phyloP scores from a whole-genome alignment of 768 basidiomycete species.

The Xerocomellus dryophilus region DNA sequence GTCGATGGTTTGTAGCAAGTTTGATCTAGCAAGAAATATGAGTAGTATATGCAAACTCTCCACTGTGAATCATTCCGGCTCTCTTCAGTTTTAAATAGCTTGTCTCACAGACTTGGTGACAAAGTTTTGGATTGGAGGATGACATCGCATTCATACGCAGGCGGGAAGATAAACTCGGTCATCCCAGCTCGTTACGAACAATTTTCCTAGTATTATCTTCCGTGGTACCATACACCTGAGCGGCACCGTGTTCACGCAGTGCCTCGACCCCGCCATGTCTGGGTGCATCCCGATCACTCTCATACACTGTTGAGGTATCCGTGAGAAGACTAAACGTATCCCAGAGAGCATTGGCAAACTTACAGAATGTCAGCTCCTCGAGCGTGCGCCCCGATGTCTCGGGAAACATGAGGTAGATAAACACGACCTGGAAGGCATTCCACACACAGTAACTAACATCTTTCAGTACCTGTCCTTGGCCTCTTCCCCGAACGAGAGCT shows the following conservation, averaged over 20 bases:
- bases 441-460: not conserved
- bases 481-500: not conserved
- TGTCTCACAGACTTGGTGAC: too few relatives aligned
- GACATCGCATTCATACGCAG: too few relatives aligned
- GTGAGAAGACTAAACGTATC: not conserved
- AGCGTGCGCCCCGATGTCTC: conserved; percentile 2
- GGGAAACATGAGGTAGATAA: conserved; percentile 1
- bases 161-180: not conserved
- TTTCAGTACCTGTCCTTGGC: not conserved
- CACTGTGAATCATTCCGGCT: too few relatives aligned
- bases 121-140: too few relatives aligned
- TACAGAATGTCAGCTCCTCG: conserved; percentile 8
- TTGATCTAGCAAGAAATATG: too few relatives aligned
- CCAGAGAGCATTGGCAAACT: not conserved
- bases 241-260: not conserved
- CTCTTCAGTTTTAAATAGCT: too few relatives aligned
- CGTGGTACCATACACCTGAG: not conserved
- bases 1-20: too few relatives aligned
- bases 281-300: not conserved
- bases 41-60: too few relatives aligned
- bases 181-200: not conserved
- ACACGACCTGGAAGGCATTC: not conserved
- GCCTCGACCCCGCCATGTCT: not conserved
- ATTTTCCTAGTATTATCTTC: not conserved
- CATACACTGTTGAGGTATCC: not conserved